Conservation (phyloP, 164 flowering plant species). For the Nelumbo lutea region DNA sequence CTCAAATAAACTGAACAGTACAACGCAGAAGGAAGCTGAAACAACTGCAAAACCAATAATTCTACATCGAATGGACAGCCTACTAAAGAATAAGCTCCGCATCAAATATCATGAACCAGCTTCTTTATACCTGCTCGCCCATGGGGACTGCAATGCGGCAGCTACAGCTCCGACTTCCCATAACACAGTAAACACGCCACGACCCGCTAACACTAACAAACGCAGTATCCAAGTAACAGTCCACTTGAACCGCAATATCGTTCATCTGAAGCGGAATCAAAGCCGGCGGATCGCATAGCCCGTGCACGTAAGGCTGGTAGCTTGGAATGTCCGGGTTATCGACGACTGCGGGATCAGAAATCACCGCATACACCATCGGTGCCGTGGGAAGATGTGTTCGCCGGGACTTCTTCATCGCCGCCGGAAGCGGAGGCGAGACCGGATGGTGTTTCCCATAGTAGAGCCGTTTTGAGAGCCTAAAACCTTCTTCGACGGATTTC, state of each 20-base stretch:
- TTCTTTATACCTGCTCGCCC: conserved; percentile 63
- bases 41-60: too few species aligned
- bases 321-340: conserved; percentile 98
- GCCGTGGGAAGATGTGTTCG: conserved; percentile 46
- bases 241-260: conserved; percentile 41
- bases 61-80: too few species aligned
- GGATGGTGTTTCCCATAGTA: conserved; percentile 74
- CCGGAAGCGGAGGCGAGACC: conserved; percentile 55
- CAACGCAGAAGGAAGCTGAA: too few species aligned
- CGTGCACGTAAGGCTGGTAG: conserved; percentile 95
- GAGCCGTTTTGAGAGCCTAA: conserved; percentile 66
- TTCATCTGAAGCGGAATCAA: conserved; percentile 91
- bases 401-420: conserved; percentile 41
- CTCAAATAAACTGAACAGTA: too few species aligned
- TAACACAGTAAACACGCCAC: conserved; percentile 92
- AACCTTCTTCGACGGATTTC: conserved; percentile 72
- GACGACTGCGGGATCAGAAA: conserved; percentile 65
- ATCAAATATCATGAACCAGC: too few species aligned
- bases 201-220: conserved; percentile 53
- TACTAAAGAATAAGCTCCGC: too few species aligned
- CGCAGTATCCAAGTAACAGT: conserved; percentile 62
- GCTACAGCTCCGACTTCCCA: conserved; percentile 62
- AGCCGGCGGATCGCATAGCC: conserved; percentile 86
- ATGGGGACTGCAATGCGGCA: conserved; percentile 75
- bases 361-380: conserved; percentile 83